phyloP scores from a whole-genome alignment of 805 yeast genomes.

The Vanderwaltozyma tropicalis region DNA sequence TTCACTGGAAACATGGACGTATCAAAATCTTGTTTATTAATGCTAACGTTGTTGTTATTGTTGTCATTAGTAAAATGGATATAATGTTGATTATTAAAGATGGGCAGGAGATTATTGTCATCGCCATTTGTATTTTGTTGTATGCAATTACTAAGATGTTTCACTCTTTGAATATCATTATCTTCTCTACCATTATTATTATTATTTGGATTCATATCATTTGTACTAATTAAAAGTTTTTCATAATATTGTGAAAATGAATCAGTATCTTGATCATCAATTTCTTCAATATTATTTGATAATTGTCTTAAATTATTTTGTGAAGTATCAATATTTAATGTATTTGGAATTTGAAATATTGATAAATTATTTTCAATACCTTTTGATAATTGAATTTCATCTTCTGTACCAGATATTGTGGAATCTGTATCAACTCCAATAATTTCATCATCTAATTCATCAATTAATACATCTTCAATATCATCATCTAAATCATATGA shows the following conservation, averaged over 20 bases:
- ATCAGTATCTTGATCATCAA: not conserved
- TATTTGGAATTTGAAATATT: conserved; percentile 11
- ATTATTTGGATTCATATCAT: not conserved
- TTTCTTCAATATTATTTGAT: not conserved
- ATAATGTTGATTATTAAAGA: conserved; percentile 1
- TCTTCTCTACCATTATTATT: not conserved
- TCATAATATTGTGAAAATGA: conserved; percentile 2
- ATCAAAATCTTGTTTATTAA: not conserved
- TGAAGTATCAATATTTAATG: not conserved
- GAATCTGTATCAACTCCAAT: conserved; percentile 6
- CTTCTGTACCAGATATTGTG: conserved; percentile 8
- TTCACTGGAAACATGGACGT: conserved; percentile 1
- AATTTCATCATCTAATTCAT: conserved; percentile 4
- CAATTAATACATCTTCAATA: conserved; percentile 2
- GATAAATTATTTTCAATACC: conserved; percentile 13
- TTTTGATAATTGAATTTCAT: conserved; percentile 8
- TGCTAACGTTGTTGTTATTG: not conserved
- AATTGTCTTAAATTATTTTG: not conserved
- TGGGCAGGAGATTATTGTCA: not conserved
- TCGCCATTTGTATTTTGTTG: not conserved
- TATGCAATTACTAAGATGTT: not conserved
- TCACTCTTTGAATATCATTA: not conserved
- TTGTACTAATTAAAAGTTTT: not conserved
- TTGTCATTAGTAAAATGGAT: conserved; percentile 2
- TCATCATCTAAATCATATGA: conserved; percentile 1